Evolutionary conservation across 2,329 filamentous ascomycete species (phyloP).

Genomic region (Alternaria angustiovoidea): DNA sequence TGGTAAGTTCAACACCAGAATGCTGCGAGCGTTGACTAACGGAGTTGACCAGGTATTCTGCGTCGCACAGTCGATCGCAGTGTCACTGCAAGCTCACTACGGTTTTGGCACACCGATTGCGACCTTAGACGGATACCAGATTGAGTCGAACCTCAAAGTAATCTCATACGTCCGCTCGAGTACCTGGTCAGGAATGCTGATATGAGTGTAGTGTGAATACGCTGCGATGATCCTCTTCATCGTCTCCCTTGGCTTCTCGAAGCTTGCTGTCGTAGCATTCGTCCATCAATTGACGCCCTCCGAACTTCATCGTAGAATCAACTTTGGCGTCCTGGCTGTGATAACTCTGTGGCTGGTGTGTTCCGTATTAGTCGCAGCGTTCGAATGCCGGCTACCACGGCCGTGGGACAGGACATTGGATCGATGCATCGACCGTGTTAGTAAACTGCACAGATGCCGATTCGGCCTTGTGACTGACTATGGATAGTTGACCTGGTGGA

Average conservation of each 20-base stretch:
- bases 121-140: slow-evolving; percentile 14
- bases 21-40: neutral
- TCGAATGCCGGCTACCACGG: slow-evolving; percentile 26
- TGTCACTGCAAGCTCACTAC: slow-evolving; percentile 25
- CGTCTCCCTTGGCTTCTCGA: slow-evolving; percentile 36
- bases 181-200: neutral
- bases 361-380: slow-evolving; percentile 23
- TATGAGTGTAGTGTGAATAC: slow-evolving; percentile 33
- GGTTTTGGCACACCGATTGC: slow-evolving; percentile 32
- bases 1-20: slow-evolving; percentile 16
- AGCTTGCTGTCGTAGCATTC: slow-evolving; percentile 38
- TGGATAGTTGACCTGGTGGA: slow-evolving; percentile 30
- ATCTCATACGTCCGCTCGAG: neutral
- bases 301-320: slow-evolving; percentile 21
- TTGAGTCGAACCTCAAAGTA: slow-evolving; percentile 26
- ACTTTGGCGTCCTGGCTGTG: slow-evolving; percentile 19
- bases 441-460: neutral
- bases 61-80: slow-evolving; percentile 28
- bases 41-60: slow-evolving; percentile 21
- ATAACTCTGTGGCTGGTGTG: slow-evolving; percentile 23
- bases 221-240: slow-evolving; percentile 36
- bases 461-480: neutral
- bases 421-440: slow-evolving; percentile 27
- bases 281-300: slow-evolving; percentile 33
- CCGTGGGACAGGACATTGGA: slow-evolving; percentile 27